A percentile compares a stretch with the other conserved stretches of the same genome.
These are phyloP conservation scores for Platanthera zijinensis DNA, from an alignment of 106 monocot genomes.

Conservation along the genomic window DNA sequence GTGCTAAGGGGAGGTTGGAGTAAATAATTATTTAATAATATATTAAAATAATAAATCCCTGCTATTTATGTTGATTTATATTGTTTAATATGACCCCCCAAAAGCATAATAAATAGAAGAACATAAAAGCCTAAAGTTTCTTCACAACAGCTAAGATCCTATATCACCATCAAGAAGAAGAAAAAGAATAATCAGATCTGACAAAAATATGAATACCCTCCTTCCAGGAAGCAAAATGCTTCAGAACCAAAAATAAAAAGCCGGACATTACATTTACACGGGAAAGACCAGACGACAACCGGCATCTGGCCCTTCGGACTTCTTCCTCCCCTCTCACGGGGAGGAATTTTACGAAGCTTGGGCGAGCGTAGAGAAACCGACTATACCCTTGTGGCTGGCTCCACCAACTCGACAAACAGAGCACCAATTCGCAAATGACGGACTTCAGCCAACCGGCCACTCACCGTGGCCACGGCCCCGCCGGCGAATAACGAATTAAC, in stretches of 20 bases:
- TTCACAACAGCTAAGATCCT: background rate
- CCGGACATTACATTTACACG: background rate
- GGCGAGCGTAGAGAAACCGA: background rate
- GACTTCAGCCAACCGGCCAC: background rate
- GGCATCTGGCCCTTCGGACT: background rate
- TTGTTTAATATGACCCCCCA: no score
- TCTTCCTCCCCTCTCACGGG: background rate
- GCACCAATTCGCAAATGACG: background rate
- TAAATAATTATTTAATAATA: no score
- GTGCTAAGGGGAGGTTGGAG: no score
- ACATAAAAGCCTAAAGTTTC: background rate
- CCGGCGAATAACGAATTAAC: background rate
- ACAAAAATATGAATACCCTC: slow-evolving; percentile 5
- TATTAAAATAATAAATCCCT: no score
- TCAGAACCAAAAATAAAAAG: background rate
- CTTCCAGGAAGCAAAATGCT: slow-evolving; percentile 2
- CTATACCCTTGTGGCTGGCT: background rate
- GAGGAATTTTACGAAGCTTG: slow-evolving; percentile 1
- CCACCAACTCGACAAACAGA: background rate
- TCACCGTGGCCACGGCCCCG: background rate
- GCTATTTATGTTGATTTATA: no score
- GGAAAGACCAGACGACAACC: slow-evolving; percentile 5
- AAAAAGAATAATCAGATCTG: background rate
- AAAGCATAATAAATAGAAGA: background rate
- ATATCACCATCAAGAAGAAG: background rate